phyloP scores from a whole-genome alignment of 371 early-diverging fungal genomes.

The Choanephora cucurbitarum region DNA sequence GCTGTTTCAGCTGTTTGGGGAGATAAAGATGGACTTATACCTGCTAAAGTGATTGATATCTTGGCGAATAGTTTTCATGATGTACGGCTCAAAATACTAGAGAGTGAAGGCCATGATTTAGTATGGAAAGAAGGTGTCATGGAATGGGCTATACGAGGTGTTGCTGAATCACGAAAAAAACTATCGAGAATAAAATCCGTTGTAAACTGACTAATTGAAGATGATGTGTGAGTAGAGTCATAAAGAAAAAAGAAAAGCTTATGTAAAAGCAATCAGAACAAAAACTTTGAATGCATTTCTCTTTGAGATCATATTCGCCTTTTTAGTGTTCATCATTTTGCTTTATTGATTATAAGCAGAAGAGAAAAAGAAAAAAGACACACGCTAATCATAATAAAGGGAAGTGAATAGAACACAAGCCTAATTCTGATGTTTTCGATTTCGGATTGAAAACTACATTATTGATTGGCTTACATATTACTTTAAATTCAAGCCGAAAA shows the following conservation, averaged over 20 bases:
- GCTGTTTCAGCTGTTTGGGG: conserved; percentile 55
- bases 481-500: neutral
- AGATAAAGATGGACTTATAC: conserved; percentile 51
- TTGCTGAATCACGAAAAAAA: conserved; percentile 24
- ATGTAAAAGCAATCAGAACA: neutral
- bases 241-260: neutral
- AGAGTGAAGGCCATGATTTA: conserved; percentile 53
- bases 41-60: conserved; percentile 38
- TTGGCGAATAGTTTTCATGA: conserved; percentile 45
- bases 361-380: too few species aligned
- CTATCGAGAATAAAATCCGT: neutral
- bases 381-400: neutral
- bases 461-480: neutral
- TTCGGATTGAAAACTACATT: conserved; percentile 1
- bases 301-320: neutral
- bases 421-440: neutral
- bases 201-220: too few species aligned
- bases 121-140: conserved; percentile 61
- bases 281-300: neutral
- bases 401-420: neutral
- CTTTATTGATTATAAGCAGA: too few species aligned
- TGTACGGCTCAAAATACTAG: conserved; percentile 46
- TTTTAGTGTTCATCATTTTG: neutral
- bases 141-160: conserved; percentile 53
- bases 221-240: too few species aligned